A percentile compares a stretch with the other conserved stretches of the same genome.
Conservation (phyloP, 306 rosid genomes). For the Trichosanthes cucumerina region DNA sequence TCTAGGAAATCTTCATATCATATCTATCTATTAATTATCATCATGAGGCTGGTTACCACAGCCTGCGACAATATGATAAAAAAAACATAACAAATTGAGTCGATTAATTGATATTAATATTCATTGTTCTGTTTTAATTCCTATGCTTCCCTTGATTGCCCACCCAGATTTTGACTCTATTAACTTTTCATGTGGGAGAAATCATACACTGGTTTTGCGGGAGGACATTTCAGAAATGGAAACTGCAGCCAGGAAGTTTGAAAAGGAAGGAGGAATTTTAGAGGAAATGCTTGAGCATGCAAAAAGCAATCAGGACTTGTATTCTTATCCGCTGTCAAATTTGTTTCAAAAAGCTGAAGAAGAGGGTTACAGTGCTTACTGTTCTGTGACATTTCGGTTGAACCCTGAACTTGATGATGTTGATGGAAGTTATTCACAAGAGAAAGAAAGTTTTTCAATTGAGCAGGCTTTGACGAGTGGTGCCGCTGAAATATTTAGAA, state of each 20-base stretch:
- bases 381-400: slow-evolving; percentile 46
- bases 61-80: neutral
- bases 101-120: neutral
- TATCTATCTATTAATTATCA: neutral
- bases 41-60: neutral
- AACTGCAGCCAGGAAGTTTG: slow-evolving; percentile 74
- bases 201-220: slow-evolving; percentile 45
- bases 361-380: slow-evolving; percentile 56
- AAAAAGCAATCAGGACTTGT: slow-evolving; percentile 38
- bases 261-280: slow-evolving; percentile 45
- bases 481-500: slow-evolving; percentile 21
- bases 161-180: slow-evolving; percentile 54
- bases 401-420: slow-evolving; percentile 22
- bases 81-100: neutral
- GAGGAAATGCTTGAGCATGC: slow-evolving; percentile 38
- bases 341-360: slow-evolving; percentile 49
- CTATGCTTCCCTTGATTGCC: slow-evolving; percentile 1
- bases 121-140: neutral
- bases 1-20: neutral
- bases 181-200: slow-evolving; percentile 58
- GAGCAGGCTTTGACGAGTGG: slow-evolving; percentile 14
- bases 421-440: slow-evolving; percentile 28
- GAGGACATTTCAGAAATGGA: slow-evolving; percentile 75
- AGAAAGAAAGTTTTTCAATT: slow-evolving; percentile 24
- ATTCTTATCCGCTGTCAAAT: slow-evolving; percentile 41